Conservation (phyloP, 345 rosid genomes). For the Rhodomyrtus tomentosa region DNA sequence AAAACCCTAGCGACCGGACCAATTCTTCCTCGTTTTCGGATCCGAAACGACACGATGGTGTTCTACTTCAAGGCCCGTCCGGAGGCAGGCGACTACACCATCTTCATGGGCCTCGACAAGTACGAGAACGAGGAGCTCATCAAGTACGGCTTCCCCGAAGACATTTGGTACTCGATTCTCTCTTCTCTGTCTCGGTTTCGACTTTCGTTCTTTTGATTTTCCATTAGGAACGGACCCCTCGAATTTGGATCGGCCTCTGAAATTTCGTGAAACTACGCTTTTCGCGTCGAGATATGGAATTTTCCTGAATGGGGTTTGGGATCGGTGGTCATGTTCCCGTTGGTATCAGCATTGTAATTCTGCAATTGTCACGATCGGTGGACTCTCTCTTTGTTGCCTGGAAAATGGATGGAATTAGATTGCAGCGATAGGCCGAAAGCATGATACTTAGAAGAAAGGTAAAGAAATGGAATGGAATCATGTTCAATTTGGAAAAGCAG, state of each 20-base stretch:
- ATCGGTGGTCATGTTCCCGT: not conserved
- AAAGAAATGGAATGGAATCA: not conserved
- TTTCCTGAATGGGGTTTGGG: not conserved
- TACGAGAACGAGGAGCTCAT: constrained; percentile 98
- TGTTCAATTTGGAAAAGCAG: not conserved
- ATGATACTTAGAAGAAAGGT: not conserved
- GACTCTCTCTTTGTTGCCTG: not conserved
- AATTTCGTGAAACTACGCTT: not conserved
- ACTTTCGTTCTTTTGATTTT: not conserved
- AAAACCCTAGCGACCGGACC: not conserved
- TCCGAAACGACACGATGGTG: constrained; percentile 27
- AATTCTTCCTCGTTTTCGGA: not conserved
- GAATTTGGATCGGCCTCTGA: not conserved
- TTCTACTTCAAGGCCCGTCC: constrained; percentile 94
- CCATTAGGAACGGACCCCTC: not conserved
- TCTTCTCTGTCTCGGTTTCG: not conserved
- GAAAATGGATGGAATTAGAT: not conserved
- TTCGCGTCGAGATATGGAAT: not conserved
- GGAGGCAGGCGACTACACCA: constrained; percentile 94
- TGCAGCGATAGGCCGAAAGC: not conserved
- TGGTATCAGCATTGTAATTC: not conserved
- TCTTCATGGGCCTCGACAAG: constrained; percentile 99
- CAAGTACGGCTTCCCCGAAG: constrained; percentile 96
- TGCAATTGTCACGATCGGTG: not conserved
- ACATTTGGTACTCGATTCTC: constrained; percentile 48